Evolutionary conservation across 805 yeast species (phyloP).

Genomic region (Candida ponderosae): DNA sequence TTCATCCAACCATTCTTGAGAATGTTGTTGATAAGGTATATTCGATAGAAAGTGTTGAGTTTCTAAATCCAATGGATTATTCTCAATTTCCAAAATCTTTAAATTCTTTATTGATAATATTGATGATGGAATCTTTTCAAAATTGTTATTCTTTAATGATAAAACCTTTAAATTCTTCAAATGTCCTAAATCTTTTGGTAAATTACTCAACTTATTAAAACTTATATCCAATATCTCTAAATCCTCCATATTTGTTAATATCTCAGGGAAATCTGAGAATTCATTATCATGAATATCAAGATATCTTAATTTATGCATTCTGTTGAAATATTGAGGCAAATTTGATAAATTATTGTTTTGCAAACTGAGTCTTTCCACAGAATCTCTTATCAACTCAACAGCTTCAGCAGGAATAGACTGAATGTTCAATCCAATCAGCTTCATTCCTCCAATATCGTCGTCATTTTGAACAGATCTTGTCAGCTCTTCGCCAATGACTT

Average conservation of each 20-base stretch:
- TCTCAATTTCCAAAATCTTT: slow-evolving; percentile 50
- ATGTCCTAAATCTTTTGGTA: slow-evolving; percentile 36
- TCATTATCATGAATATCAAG: slow-evolving; percentile 61
- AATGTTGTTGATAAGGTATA: slow-evolving; percentile 25
- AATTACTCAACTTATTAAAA: slow-evolving; percentile 37
- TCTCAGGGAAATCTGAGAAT: slow-evolving; percentile 44
- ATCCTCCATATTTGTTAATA: slow-evolving; percentile 27
- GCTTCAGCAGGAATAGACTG: slow-evolving; percentile 29
- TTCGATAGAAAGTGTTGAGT: slow-evolving; percentile 29
- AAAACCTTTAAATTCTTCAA: slow-evolving; percentile 45
- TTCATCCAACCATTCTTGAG: slow-evolving; percentile 38
- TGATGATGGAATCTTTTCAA: slow-evolving; percentile 45
- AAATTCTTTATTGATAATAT: slow-evolving; percentile 45
- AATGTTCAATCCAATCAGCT: slow-evolving; percentile 31
- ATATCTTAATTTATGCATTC: slow-evolving; percentile 40
- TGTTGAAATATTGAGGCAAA: slow-evolving; percentile 40
- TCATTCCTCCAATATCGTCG: slow-evolving; percentile 18
- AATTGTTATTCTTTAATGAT: slow-evolving; percentile 51
- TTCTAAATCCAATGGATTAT: slow-evolving; percentile 53
- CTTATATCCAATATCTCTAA: slow-evolving; percentile 66
- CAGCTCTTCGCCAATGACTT: slow-evolving; percentile 17
- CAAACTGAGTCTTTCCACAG: slow-evolving; percentile 44
- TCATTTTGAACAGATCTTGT: slow-evolving; percentile 9
- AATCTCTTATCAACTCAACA: slow-evolving; percentile 25
- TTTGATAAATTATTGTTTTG: slow-evolving; percentile 40